Evolutionary conservation across 176 grass and related monocot species (phyloP).

Genomic region (Rhipidocladum racemiflorum): DNA sequence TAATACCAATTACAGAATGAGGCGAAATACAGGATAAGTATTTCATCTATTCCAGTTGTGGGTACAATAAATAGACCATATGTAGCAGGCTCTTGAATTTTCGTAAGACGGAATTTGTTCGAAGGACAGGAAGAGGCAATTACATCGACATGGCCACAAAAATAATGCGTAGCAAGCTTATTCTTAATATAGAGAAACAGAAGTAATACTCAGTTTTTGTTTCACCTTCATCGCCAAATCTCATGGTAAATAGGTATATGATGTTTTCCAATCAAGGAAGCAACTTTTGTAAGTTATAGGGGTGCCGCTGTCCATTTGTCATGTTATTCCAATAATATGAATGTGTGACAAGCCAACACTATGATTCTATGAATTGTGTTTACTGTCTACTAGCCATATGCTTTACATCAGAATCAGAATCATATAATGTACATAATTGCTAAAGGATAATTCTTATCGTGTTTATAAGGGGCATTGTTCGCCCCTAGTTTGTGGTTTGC

Average conservation of each 20-base stretch:
- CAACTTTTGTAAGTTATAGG: background rate
- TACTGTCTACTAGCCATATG: background rate
- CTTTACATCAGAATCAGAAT: background rate
- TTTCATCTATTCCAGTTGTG: background rate
- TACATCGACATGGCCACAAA: background rate
- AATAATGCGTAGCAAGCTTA: background rate
- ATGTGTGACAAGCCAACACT: background rate
- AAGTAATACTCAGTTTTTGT: background rate
- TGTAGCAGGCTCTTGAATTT: background rate
- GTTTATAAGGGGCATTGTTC: background rate
- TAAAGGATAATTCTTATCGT: background rate
- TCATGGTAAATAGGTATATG: background rate
- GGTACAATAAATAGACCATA: background rate
- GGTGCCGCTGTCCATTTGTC: background rate
- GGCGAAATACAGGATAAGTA: background rate
- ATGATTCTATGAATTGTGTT: background rate
- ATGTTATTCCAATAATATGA: background rate
- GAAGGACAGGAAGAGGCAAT: background rate
- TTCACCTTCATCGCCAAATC: background rate
- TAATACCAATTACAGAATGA: background rate
- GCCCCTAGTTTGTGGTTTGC: conserved; percentile 26
- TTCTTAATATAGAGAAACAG: background rate
- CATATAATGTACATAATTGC: background rate
- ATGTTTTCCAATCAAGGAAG: background rate
- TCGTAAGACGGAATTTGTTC: background rate